Conservation (phyloP, 2,329 filamentous ascomycete species). For the Diaporthe longicolla region DNA sequence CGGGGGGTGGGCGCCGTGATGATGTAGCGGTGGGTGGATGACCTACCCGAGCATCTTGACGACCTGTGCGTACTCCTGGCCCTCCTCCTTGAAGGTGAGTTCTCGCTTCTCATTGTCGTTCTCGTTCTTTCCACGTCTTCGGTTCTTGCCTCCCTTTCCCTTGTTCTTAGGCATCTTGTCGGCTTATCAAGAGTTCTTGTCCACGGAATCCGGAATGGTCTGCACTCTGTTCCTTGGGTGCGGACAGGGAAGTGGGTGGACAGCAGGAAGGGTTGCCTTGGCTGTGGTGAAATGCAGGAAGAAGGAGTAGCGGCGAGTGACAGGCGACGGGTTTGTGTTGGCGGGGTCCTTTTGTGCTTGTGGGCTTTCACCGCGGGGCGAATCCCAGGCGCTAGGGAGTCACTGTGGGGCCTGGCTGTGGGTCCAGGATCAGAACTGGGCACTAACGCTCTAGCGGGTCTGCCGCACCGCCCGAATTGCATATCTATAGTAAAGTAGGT, state of each 20-base stretch:
- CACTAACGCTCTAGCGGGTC: slow-evolving; percentile 12
- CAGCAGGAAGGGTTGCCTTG: slow-evolving; percentile 4
- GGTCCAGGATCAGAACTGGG: slow-evolving; percentile 3
- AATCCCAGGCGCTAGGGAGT: slow-evolving; percentile 31
- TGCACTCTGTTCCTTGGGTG: slow-evolving; percentile 63
- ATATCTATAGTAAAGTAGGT: not conserved
- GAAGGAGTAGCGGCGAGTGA: slow-evolving; percentile 32
- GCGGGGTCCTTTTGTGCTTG: slow-evolving; percentile 43
- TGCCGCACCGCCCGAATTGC: slow-evolving; percentile 24
- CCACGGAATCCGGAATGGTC: slow-evolving; percentile 58
- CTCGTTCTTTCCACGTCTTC: slow-evolving; percentile 74
- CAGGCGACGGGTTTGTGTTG: slow-evolving; percentile 38
- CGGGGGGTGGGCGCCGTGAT: not conserved
- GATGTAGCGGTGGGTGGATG: not conserved
- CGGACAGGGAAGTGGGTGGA: slow-evolving; percentile 58
- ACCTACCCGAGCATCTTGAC: slow-evolving; percentile 87
- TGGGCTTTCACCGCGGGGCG: slow-evolving; percentile 36
- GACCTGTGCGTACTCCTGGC: slow-evolving; percentile 79
- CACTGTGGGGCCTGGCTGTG: slow-evolving; percentile 22
- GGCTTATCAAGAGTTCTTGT: not conserved
- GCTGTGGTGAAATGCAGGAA: slow-evolving; percentile 13
- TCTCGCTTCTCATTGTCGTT: slow-evolving; percentile 88
- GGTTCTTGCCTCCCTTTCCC: slow-evolving; percentile 45
- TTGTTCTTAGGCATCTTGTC: slow-evolving; percentile 43
- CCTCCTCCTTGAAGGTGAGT: slow-evolving; percentile 85